A percentile compares a stretch with the other conserved stretches of the same genome.
phyloP scores from a whole-genome alignment of 2,329 filamentous ascomycete genomes.

The Cryphonectria radicalis region DNA sequence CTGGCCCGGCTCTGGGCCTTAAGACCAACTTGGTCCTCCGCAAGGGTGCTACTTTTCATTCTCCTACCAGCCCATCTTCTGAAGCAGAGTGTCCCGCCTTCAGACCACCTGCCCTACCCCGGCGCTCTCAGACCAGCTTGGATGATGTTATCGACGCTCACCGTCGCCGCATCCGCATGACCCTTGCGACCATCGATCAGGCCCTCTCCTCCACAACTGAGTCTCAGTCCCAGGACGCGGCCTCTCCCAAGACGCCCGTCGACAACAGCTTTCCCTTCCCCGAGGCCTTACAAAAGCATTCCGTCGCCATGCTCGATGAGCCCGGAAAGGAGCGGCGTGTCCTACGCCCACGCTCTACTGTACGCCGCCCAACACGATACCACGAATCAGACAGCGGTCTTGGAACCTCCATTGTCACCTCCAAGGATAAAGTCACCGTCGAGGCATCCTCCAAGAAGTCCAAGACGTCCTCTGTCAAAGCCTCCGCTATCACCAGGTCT shows the following conservation, averaged over 20 bases:
- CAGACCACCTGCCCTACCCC: constrained; percentile 58
- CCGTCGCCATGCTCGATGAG: constrained; percentile 53
- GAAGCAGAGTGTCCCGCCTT: constrained; percentile 43
- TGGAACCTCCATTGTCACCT: constrained; percentile 77
- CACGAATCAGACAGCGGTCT: constrained; percentile 87
- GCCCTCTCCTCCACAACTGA: constrained; percentile 52
- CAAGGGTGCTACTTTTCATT: constrained; percentile 73
- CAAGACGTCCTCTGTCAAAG: constrained; percentile 40
- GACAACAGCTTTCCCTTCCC: constrained; percentile 65
- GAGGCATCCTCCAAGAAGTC: constrained; percentile 49
- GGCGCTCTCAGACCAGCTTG: constrained; percentile 70
- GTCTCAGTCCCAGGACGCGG: constrained; percentile 38
- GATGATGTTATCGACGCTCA: constrained; percentile 75
- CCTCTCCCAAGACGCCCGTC: constrained; percentile 43
- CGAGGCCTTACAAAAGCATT: constrained; percentile 60
- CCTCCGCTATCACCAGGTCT: constrained; percentile 66
- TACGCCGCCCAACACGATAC: constrained; percentile 61
- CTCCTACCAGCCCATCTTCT: constrained; percentile 47
- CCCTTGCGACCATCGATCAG: constrained; percentile 68
- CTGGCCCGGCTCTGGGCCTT: constrained; percentile 49
- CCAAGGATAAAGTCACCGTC: constrained; percentile 53
- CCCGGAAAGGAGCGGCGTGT: constrained; percentile 51
- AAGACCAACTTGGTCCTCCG: constrained; percentile 64
- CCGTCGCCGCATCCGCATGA: constrained; percentile 69
- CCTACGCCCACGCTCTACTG: constrained; percentile 53